Evolutionary conservation across 2,329 filamentous ascomycete genomes (phyloP).

Genomic region (Septoria linicola): DNA sequence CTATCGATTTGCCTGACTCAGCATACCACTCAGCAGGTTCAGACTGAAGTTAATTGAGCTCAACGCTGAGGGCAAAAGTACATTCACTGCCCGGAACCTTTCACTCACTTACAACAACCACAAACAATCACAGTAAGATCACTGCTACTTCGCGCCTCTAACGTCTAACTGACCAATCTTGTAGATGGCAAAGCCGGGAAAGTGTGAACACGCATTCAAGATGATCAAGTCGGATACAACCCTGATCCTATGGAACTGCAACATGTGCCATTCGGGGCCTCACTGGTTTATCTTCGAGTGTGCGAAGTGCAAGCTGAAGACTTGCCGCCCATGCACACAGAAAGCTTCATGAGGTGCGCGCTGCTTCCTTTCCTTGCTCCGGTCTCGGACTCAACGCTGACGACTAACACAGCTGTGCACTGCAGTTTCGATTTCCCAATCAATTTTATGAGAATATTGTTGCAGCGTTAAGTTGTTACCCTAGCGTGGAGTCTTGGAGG

Average conservation of each 20-base stretch:
- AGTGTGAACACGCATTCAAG: slow-evolving; percentile 51
- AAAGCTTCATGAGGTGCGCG: slow-evolving; percentile 41
- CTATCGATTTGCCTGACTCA: slow-evolving; percentile 13
- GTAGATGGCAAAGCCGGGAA: slow-evolving; percentile 50
- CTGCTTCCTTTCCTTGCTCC: neutral
- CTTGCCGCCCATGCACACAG: slow-evolving; percentile 48
- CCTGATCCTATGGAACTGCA: slow-evolving; percentile 54
- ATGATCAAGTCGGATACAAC: slow-evolving; percentile 54
- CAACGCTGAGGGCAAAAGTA: neutral
- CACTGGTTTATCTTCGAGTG: slow-evolving; percentile 55
- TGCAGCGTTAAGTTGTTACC: slow-evolving; percentile 32
- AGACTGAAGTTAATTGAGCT: slow-evolving; percentile 5
- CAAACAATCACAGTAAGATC: slow-evolving; percentile 1
- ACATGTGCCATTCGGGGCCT: slow-evolving; percentile 52
- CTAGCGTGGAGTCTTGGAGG: slow-evolving; percentile 33
- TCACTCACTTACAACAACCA: neutral
- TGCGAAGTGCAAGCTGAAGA: slow-evolving; percentile 52
- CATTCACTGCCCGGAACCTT: neutral
- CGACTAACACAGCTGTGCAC: neutral
- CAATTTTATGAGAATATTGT: slow-evolving; percentile 24
- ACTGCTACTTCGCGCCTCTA: neutral
- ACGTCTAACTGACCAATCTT: neutral
- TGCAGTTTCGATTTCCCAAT: neutral
- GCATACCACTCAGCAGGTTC: neutral
- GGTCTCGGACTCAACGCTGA: neutral